Evolutionary conservation across 2,329 filamentous ascomycete species (phyloP).

Genomic region (Cladosporium phlei): DNA sequence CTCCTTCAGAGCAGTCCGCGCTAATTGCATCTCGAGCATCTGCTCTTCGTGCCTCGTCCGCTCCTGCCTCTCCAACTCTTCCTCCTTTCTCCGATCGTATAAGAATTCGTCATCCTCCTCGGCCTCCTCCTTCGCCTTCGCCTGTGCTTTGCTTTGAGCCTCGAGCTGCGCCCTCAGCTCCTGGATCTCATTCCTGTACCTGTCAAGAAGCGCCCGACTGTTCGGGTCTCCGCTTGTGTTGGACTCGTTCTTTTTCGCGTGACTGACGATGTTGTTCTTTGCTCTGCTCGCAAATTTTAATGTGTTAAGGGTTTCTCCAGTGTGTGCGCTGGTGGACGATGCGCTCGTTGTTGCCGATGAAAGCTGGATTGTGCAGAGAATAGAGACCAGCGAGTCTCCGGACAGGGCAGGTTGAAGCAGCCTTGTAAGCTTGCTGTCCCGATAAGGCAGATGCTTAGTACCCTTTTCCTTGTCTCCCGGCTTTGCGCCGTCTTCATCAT

Average conservation of each 20-base stretch:
- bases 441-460: slow-evolving; percentile 85
- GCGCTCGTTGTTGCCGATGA: slow-evolving; percentile 65
- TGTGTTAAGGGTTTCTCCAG: slow-evolving; percentile 86
- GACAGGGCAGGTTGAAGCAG: slow-evolving; percentile 88
- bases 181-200: slow-evolving; percentile 88
- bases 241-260: slow-evolving; percentile 91
- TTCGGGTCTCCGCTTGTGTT: slow-evolving; percentile 75
- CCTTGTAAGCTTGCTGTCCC: slow-evolving; percentile 94
- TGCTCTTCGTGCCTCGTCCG: slow-evolving; percentile 78
- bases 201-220: slow-evolving; percentile 80
- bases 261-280: slow-evolving; percentile 96
- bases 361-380: slow-evolving; percentile 92
- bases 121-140: slow-evolving; percentile 56
- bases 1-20: slow-evolving; percentile 91
- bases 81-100: slow-evolving; percentile 62
- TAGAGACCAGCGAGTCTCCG: slow-evolving; percentile 90
- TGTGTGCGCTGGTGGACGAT: slow-evolving; percentile 68
- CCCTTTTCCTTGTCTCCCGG: slow-evolving; percentile 60
- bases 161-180: slow-evolving; percentile 79
- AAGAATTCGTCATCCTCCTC: slow-evolving; percentile 65
- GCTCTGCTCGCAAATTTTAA: slow-evolving; percentile 94
- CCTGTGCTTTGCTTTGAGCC: slow-evolving; percentile 64
- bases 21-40: slow-evolving; percentile 97
- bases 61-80: slow-evolving; percentile 70
- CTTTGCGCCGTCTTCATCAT: slow-evolving; percentile 58